Evolutionary conservation across 1,284 basidiomycete genomes (phyloP).

Genomic region (Austroboletus niveus): DNA sequence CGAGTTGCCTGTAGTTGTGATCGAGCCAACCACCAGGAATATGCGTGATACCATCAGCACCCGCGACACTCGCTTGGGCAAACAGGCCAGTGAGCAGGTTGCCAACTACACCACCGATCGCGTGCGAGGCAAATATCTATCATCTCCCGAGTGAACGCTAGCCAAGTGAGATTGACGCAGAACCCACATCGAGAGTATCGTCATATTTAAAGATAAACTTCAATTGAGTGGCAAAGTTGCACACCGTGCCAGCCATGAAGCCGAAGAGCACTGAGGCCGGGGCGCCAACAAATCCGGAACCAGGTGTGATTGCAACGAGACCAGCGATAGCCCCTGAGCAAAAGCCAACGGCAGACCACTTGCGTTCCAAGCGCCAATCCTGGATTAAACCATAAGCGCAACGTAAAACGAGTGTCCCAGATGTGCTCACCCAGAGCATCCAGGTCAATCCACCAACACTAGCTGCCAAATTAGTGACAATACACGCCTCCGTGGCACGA

Average conservation of each 20-base stretch:
- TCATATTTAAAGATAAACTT: conserved; percentile 79
- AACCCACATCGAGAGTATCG: conserved; percentile 73
- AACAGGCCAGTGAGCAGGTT: conserved; percentile 87
- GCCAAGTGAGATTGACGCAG: not conserved
- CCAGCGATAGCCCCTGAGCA: conserved; percentile 94
- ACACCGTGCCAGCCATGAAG: conserved; percentile 77
- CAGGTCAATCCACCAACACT: conserved; percentile 88
- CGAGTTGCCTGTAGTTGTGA: conserved; percentile 81
- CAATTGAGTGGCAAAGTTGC: conserved; percentile 94
- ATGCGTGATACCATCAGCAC: conserved; percentile 72
- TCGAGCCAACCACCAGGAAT: conserved; percentile 93
- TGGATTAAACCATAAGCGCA: conserved; percentile 24
- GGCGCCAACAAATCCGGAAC: conserved; percentile 84
- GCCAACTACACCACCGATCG: conserved; percentile 85
- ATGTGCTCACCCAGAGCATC: conserved; percentile 75
- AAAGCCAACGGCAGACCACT: conserved; percentile 94
- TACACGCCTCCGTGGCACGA: conserved; percentile 85
- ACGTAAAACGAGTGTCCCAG: too few species aligned
- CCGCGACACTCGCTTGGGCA: conserved; percentile 82
- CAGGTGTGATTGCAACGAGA: conserved; percentile 91
- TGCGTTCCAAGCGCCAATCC: conserved; percentile 90
- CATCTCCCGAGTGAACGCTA: not conserved
- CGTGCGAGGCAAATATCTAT: conserved; percentile 88
- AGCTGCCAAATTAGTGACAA: conserved; percentile 91
- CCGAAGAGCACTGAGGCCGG: conserved; percentile 86